Evolutionary conservation across 805 yeast genomes (phyloP).

Genomic region (Cyberlindnera petersonii): DNA sequence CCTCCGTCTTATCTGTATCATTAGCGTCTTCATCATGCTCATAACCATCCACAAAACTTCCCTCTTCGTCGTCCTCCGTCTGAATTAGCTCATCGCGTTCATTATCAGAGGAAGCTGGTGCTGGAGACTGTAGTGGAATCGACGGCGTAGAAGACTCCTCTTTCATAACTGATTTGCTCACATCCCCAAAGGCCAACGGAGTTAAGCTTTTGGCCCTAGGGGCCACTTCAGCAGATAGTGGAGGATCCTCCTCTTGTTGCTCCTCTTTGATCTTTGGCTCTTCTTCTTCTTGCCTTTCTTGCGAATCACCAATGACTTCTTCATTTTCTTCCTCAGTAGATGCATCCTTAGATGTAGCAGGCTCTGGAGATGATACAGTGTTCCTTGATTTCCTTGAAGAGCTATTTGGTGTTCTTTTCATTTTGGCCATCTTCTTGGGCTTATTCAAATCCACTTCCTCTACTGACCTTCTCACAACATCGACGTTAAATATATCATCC

Average conservation of each 20-base stretch:
- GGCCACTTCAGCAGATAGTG: no score
- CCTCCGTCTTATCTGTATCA: constrained; percentile 5
- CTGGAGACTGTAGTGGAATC: no score
- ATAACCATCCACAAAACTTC: background rate
- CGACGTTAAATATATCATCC: constrained; percentile 20
- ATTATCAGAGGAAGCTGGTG: no score
- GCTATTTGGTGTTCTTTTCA: background rate
- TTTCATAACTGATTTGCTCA: background rate
- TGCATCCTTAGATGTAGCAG: no score
- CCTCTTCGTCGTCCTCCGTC: background rate
- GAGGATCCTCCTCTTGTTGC: background rate
- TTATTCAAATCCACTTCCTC: constrained; percentile 1
- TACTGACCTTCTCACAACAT: background rate
- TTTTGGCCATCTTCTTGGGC: background rate
- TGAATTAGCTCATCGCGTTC: background rate
- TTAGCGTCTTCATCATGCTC: constrained; percentile 4
- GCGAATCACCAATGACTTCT: no score
- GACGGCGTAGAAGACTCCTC: no score
- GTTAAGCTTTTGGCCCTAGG: constrained; percentile 1
- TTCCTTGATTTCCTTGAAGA: no score
- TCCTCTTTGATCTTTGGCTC: background rate
- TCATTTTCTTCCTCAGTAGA: background rate
- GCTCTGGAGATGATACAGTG: no score
- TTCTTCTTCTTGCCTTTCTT: no score
- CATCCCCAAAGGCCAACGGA: background rate